A percentile compares a stretch with the other conserved stretches of the same genome.
These are phyloP conservation scores for Thelephora terrestris DNA, from an alignment of 1,284 basidiomycete species.

Conservation along the genomic window DNA sequence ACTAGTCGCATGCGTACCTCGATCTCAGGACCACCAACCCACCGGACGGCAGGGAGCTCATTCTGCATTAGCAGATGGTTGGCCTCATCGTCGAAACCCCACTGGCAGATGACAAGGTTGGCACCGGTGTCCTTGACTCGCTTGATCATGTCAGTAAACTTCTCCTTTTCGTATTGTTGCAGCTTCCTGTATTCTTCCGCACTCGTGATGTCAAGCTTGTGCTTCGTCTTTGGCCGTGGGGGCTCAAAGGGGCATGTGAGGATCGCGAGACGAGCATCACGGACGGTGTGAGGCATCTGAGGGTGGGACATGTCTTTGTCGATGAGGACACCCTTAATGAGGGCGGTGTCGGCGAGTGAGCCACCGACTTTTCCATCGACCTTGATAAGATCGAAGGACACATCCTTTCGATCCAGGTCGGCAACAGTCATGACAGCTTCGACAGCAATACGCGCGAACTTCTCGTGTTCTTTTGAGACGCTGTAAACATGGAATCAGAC, in stretches of 20 bases:
- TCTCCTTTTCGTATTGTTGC: slow-evolving; percentile 90
- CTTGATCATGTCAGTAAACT: slow-evolving; percentile 96
- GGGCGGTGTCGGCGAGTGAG: slow-evolving; percentile 85
- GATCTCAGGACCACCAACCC: slow-evolving; percentile 99
- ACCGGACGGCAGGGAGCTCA: slow-evolving; percentile 93
- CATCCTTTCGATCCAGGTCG: slow-evolving; percentile 89
- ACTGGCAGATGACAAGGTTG: slow-evolving; percentile 98
- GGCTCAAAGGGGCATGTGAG: slow-evolving; percentile 99
- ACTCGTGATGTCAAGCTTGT: slow-evolving; percentile 94
- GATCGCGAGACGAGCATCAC: slow-evolving; percentile 90
- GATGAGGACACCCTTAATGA: slow-evolving; percentile 93
- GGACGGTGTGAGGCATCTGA: slow-evolving; percentile 88
- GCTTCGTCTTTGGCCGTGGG: slow-evolving; percentile 98
- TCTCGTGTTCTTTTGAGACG: slow-evolving; percentile 91
- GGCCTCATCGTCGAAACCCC: slow-evolving; percentile 99
- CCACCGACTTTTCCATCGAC: slow-evolving; percentile 99
- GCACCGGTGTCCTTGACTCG: slow-evolving; percentile 97
- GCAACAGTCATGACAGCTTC: slow-evolving; percentile 95
- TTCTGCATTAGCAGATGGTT: slow-evolving; percentile 98
- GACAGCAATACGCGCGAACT: slow-evolving; percentile 96
- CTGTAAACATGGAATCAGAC: slow-evolving; percentile 30
- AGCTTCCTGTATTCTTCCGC: slow-evolving; percentile 98
- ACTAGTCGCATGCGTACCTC: slow-evolving; percentile 47
- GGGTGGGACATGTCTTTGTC: slow-evolving; percentile 99
- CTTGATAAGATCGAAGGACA: slow-evolving; percentile 98